These are phyloP conservation scores for Apophysomyces ossiformis DNA, from an alignment of 371 early-diverging fungal genomes.

Conservation along the genomic window DNA sequence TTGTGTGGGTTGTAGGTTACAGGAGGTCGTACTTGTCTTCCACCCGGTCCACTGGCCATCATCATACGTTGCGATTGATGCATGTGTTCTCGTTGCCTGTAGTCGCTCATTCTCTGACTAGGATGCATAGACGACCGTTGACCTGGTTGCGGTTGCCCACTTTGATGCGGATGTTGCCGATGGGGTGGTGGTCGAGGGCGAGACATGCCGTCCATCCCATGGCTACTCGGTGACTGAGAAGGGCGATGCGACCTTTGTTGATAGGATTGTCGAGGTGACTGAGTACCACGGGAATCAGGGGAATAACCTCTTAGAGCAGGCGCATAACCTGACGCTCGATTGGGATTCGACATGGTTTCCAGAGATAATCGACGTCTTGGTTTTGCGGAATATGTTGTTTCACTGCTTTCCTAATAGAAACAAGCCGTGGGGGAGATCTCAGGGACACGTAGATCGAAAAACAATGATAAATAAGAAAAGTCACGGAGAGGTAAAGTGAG, in stretches of 20 bases:
- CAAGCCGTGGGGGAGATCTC: not conserved
- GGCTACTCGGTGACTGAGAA: not conserved
- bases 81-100: not conserved
- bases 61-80: slow-evolving; percentile 1
- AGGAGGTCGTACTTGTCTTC: not conserved
- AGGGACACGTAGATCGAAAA: slow-evolving; percentile 1
- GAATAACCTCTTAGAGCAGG: slow-evolving; percentile 4
- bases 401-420: not conserved
- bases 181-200: slow-evolving; percentile 1
- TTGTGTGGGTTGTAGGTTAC: not conserved
- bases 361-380: slow-evolving; percentile 9
- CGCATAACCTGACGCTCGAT: slow-evolving; percentile 4
- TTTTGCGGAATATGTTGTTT: not conserved
- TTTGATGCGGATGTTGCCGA: not conserved
- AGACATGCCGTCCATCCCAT: slow-evolving; percentile 1
- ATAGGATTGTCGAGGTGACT: not conserved
- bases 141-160: not conserved
- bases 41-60: not conserved
- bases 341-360: slow-evolving; percentile 9
- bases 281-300: slow-evolving; percentile 5
- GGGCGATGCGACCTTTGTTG: not conserved
- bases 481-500: slow-evolving; percentile 14
- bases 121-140: slow-evolving; percentile 1
- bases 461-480: slow-evolving; percentile 7
- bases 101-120: not conserved